These are phyloP conservation scores for Malania oleifera DNA, from an alignment of 164 flowering plant species.

Conservation along the genomic window DNA sequence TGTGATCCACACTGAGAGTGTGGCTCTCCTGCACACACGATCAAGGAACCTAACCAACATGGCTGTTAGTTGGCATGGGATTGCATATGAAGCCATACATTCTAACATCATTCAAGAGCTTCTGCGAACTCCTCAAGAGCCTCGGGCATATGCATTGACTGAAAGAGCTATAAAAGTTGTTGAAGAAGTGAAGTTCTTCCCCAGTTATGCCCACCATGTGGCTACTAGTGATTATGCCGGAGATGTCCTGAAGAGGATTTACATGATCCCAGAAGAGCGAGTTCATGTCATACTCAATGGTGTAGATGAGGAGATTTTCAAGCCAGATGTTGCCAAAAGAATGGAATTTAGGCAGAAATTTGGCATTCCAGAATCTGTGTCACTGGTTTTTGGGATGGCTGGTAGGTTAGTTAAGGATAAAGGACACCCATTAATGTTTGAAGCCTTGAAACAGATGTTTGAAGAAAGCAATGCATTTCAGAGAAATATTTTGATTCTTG, in stretches of 20 bases:
- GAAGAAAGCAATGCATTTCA: slow-evolving; percentile 29
- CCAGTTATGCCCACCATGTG: slow-evolving; percentile 61
- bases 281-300: slow-evolving; percentile 82
- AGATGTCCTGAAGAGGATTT: slow-evolving; percentile 57
- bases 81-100: slow-evolving; percentile 73
- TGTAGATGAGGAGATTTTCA: slow-evolving; percentile 55
- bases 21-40: slow-evolving; percentile 48
- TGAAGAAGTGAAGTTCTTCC: slow-evolving; percentile 70
- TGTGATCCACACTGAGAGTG: slow-evolving; percentile 56
- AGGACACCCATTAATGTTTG: slow-evolving; percentile 74
- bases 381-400: slow-evolving; percentile 61
- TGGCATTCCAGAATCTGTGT: slow-evolving; percentile 32
- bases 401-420: slow-evolving; percentile 81
- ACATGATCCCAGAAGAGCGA: slow-evolving; percentile 70
- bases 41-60: slow-evolving; percentile 42
- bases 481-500: slow-evolving; percentile 32
- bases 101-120: slow-evolving; percentile 72
- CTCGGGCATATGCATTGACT: slow-evolving; percentile 25
- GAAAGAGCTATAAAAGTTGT: slow-evolving; percentile 48
- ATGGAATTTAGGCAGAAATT: slow-evolving; percentile 32
- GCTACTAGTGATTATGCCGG: slow-evolving; percentile 76
- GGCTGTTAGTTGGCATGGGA: slow-evolving; percentile 79
- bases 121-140: slow-evolving; percentile 37
- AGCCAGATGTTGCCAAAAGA: slow-evolving; percentile 31
- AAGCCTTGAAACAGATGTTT: slow-evolving; percentile 56